Percentiles rank a stretch among this genome's conserved stretches.
Evolutionary conservation across 208 protist species (phyloP).

Genomic region (Porcisia hertigi): DNA sequence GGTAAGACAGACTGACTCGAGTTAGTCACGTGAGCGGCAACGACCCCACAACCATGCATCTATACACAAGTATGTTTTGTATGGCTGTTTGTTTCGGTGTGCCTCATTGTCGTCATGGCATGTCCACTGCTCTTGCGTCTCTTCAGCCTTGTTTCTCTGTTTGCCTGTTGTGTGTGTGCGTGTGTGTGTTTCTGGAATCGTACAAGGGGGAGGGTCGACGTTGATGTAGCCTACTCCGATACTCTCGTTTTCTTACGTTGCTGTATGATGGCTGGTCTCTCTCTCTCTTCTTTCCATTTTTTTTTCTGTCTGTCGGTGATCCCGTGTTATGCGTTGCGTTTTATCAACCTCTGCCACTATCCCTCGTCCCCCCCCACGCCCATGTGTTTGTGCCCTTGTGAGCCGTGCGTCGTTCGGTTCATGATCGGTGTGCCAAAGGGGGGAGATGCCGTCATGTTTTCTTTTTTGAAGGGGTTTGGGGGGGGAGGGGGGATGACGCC

Average conservation of each 20-base stretch:
- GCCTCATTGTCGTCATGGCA: background rate
- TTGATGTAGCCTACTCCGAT: background rate
- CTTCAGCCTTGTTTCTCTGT: conserved; percentile 5
- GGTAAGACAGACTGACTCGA: too few species aligned
- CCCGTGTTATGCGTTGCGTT: background rate
- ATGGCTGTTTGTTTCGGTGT: background rate
- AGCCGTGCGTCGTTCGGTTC: too few species aligned
- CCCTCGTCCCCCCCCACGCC: too few species aligned
- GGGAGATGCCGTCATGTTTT: too few species aligned
- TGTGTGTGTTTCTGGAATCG: background rate
- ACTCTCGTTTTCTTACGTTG: too few species aligned
- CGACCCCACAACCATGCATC: background rate
- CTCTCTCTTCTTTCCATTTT: background rate
- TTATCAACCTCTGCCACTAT: too few species aligned
- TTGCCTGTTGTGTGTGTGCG: background rate
- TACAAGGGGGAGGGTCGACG: background rate
- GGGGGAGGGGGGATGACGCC: too few species aligned
- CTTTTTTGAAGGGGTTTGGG: too few species aligned
- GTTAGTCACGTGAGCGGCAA: too few species aligned
- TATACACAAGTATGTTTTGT: background rate
- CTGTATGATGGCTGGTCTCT: too few species aligned
- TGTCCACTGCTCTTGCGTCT: background rate
- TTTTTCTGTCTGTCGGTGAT: conserved; percentile 14
- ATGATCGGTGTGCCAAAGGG: too few species aligned
- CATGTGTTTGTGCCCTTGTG: too few species aligned